Conservation (phyloP, 495 filamentous ascomycete species). For the Hypoxylon trugodes region DNA sequence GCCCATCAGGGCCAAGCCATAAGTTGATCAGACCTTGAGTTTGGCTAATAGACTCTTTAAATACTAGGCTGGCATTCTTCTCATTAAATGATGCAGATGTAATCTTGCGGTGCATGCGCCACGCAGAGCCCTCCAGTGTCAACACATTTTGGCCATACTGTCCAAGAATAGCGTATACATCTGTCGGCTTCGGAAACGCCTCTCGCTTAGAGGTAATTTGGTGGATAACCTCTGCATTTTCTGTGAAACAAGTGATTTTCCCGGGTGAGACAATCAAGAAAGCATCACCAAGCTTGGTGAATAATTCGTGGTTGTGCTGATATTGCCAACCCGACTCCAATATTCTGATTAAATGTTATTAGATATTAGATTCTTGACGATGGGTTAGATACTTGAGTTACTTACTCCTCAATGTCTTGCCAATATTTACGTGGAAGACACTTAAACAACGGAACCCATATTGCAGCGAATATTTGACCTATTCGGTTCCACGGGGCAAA, state of each 20-base stretch:
- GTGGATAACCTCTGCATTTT: slow-evolving; percentile 65
- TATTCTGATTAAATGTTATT: slow-evolving; percentile 34
- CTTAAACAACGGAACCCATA: slow-evolving; percentile 60
- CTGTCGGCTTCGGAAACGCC: slow-evolving; percentile 72
- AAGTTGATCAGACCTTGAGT: slow-evolving; percentile 61
- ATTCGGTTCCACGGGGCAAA: slow-evolving; percentile 51
- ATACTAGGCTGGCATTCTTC: slow-evolving; percentile 73
- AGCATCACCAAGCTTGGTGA: slow-evolving; percentile 50
- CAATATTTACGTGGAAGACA: slow-evolving; percentile 57
- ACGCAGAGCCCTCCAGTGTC: slow-evolving; percentile 67
- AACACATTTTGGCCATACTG: slow-evolving; percentile 73
- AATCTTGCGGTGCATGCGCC: slow-evolving; percentile 74
- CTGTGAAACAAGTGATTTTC: slow-evolving; percentile 56
- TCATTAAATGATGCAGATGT: slow-evolving; percentile 75
- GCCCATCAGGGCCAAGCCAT: slow-evolving; percentile 54
- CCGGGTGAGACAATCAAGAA: slow-evolving; percentile 65
- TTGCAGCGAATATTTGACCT: slow-evolving; percentile 57
- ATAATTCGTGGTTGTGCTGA: slow-evolving; percentile 45
- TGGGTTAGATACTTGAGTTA: slow-evolving; percentile 31
- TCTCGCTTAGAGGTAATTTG: slow-evolving; percentile 67
- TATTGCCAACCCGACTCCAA: slow-evolving; percentile 51
- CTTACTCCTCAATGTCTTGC: slow-evolving; percentile 54
- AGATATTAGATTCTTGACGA: background rate
- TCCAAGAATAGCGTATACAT: slow-evolving; percentile 63
- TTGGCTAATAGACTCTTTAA: slow-evolving; percentile 66